These are phyloP conservation scores for Cyclanthera cordifolia DNA, from an alignment of 306 rosid genomes.

Conservation along the genomic window DNA sequence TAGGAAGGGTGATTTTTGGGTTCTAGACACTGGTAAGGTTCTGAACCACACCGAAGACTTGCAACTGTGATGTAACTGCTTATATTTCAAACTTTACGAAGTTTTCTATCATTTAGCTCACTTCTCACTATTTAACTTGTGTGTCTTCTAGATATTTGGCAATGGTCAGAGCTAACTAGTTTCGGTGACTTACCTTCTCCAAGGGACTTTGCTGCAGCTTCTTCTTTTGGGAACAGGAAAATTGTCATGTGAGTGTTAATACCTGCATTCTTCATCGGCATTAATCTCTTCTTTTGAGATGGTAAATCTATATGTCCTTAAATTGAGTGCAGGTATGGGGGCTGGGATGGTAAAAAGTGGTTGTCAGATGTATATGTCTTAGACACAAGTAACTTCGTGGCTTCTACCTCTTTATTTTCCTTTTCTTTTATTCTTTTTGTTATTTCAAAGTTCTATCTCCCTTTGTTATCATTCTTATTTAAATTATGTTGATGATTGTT, in stretches of 20 bases:
- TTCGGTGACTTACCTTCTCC: conserved; percentile 91
- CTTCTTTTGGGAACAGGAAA: conserved; percentile 80
- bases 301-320: conserved; percentile 12
- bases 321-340: conserved; percentile 69
- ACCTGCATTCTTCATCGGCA: neutral
- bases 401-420: conserved; percentile 8
- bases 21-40: conserved; percentile 74
- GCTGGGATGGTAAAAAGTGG: conserved; percentile 99
- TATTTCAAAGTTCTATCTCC: neutral
- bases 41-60: conserved; percentile 11
- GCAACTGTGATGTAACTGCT: neutral
- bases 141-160: conserved; percentile 69
- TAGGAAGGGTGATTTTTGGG: conserved; percentile 99
- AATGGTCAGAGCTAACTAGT: conserved; percentile 93
- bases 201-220: conserved; percentile 86
- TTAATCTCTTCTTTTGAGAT: conserved; percentile 11
- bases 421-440: neutral
- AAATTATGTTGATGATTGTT: conserved; percentile 10
- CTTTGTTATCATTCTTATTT: neutral
- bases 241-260: conserved; percentile 62
- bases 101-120: neutral
- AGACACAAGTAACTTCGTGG: conserved; percentile 64
- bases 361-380: conserved; percentile 79
- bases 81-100: neutral
- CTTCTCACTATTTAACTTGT: neutral